Conservation (phyloP, 2,329 filamentous ascomycete species). For the Fusarium goolgardi region DNA sequence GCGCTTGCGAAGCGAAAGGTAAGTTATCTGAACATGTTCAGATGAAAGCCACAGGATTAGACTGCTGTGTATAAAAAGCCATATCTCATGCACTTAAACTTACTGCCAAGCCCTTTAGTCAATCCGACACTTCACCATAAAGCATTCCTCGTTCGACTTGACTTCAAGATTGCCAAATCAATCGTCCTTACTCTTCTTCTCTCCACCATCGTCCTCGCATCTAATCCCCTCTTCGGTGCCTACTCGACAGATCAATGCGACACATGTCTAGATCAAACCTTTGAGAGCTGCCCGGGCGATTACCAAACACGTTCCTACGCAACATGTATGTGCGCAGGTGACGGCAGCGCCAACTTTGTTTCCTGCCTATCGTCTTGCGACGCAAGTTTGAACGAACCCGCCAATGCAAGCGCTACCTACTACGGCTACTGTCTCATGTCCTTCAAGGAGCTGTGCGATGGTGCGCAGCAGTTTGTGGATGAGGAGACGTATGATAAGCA, state of each 20-base stretch:
- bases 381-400: background rate
- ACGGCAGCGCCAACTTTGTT: background rate
- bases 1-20: background rate
- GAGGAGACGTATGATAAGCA: background rate
- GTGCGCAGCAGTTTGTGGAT: background rate
- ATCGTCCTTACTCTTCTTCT: background rate
- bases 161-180: background rate
- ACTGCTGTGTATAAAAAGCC: background rate
- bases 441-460: background rate
- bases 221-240: background rate
- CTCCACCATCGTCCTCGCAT: background rate
- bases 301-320: background rate
- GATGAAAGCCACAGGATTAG: background rate
- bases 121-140: too few relatives aligned
- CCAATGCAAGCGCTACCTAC: background rate
- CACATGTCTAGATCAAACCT: background rate
- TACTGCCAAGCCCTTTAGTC: background rate
- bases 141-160: fast-evolving
- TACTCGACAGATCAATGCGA: background rate
- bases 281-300: background rate
- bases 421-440: background rate
- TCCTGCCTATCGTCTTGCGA: background rate
- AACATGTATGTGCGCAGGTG: slow-evolving; percentile 6
- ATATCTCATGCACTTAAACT: background rate
- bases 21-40: background rate